These are phyloP conservation scores for Beverwykella pulmonaria DNA, from an alignment of 495 filamentous ascomycete genomes.

Conservation along the genomic window DNA sequence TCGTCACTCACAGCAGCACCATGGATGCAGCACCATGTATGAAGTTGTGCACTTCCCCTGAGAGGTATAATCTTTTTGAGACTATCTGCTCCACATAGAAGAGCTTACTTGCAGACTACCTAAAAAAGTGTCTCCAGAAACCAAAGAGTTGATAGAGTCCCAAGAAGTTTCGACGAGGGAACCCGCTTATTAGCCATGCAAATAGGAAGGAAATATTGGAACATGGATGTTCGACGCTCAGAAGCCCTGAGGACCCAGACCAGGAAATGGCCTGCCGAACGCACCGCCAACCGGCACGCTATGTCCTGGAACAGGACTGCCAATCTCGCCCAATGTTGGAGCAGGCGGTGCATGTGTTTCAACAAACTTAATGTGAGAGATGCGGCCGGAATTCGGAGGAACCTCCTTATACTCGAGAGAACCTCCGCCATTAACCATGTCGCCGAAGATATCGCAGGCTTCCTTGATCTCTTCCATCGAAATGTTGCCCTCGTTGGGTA, in stretches of 20 bases:
- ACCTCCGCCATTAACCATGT: constrained; percentile 83
- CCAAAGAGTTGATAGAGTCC: neutral
- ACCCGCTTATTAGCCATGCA: constrained; percentile 10
- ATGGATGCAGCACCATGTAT: neutral
- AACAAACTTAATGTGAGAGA: constrained; percentile 29
- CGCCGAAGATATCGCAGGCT: constrained; percentile 90
- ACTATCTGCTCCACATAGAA: neutral
- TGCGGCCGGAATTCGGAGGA: neutral
- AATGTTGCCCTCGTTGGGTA: constrained; percentile 60
- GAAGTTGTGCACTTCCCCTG: neutral
- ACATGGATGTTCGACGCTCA: constrained; percentile 2
- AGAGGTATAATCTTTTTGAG: constrained; percentile 1
- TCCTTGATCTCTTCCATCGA: constrained; percentile 75
- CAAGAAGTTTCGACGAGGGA: constrained; percentile 7
- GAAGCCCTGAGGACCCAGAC: constrained; percentile 29
- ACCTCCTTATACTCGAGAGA: constrained; percentile 57
- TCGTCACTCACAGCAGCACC: neutral
- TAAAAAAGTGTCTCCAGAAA: neutral
- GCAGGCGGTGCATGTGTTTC: constrained; percentile 19
- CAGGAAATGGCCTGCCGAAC: constrained; percentile 37
- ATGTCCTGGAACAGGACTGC: constrained; percentile 45
- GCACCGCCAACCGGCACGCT: constrained; percentile 40
- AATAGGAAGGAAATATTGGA: constrained; percentile 11
- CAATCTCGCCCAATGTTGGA: constrained; percentile 46
- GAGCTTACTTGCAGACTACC: constrained; percentile 1